Percentiles rank a stretch among this genome's conserved stretches.
phyloP scores from a whole-genome alignment of 2,329 filamentous ascomycete species.

The Diaporthe ampelina region DNA sequence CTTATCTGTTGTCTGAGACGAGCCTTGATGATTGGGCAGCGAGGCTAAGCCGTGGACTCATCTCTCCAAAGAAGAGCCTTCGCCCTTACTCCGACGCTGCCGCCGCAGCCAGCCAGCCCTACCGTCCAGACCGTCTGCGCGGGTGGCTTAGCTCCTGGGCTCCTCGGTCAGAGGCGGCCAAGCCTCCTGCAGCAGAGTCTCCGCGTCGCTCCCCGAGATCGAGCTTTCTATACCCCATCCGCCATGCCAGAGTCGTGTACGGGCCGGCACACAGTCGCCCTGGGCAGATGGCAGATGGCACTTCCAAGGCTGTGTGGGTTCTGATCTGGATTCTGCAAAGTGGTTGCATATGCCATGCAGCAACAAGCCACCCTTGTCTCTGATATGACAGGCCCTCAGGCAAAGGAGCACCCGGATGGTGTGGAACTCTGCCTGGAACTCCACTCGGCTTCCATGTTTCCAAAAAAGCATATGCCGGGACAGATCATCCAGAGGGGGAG shows the following conservation, averaged over 20 bases:
- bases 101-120: constrained; percentile 17
- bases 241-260: neutral
- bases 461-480: constrained; percentile 32
- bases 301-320: constrained; percentile 11
- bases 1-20: constrained; percentile 25
- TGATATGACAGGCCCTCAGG: constrained; percentile 25
- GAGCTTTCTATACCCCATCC: neutral
- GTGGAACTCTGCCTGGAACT: constrained; percentile 19
- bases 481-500: constrained; percentile 11
- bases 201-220: neutral
- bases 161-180: neutral
- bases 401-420: constrained; percentile 4
- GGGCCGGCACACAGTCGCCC: neutral
- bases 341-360: constrained; percentile 32
- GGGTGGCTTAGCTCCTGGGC: neutral
- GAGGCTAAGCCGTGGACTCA: constrained; percentile 14
- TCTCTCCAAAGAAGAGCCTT: neutral
- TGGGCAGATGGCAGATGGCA: neutral
- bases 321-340: constrained; percentile 35
- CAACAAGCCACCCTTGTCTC: constrained; percentile 4
- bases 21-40: constrained; percentile 29
- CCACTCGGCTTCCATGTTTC: constrained; percentile 27
- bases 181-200: neutral
- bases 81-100: constrained; percentile 10
- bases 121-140: neutral